Evolutionary conservation across 2,329 filamentous ascomycete genomes (phyloP).

Genomic region (Colletotrichum lindemuthianum): DNA sequence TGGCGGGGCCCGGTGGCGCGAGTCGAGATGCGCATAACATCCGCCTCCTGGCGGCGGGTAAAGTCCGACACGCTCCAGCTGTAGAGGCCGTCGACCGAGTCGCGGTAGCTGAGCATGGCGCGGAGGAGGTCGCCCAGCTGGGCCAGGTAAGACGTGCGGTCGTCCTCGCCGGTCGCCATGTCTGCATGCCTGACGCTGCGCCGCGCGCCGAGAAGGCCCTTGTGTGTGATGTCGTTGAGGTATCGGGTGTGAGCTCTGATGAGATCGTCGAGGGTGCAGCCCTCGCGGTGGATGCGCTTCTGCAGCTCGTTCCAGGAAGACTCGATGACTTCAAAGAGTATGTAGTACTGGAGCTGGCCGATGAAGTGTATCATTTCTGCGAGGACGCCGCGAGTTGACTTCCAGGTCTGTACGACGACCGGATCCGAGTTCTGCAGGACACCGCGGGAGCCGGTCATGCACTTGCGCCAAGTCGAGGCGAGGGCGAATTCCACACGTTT

Average conservation of each 20-base stretch:
- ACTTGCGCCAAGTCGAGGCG: slow-evolving; percentile 89
- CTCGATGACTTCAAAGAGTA: slow-evolving; percentile 98
- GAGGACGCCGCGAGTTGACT: slow-evolving; percentile 84
- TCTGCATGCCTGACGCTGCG: slow-evolving; percentile 53
- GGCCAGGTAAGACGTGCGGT: slow-evolving; percentile 81
- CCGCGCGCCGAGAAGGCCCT: slow-evolving; percentile 86
- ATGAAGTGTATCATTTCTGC: slow-evolving; percentile 99
- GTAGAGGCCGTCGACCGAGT: slow-evolving; percentile 93
- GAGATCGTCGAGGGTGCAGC: slow-evolving; percentile 92
- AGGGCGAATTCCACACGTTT: slow-evolving; percentile 97
- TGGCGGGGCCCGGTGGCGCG: slow-evolving; percentile 44
- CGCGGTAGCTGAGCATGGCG: slow-evolving; percentile 92
- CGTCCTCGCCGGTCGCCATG: slow-evolving; percentile 65
- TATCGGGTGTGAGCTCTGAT: slow-evolving; percentile 93
- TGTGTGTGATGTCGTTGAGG: slow-evolving; percentile 93
- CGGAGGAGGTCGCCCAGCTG: slow-evolving; percentile 94
- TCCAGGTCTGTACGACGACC: slow-evolving; percentile 84
- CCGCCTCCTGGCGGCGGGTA: slow-evolving; percentile 86
- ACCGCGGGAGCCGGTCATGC: slow-evolving; percentile 94
- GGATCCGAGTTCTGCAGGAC: slow-evolving; percentile 80
- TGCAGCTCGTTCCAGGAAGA: slow-evolving; percentile 94
- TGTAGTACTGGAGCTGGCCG: slow-evolving; percentile 97
- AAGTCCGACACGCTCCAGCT: slow-evolving; percentile 96
- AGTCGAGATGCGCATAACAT: slow-evolving; percentile 74
- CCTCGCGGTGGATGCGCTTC: slow-evolving; percentile 81